Conservation (phyloP, 805 yeast genomes). For the Pichia eremophila region DNA sequence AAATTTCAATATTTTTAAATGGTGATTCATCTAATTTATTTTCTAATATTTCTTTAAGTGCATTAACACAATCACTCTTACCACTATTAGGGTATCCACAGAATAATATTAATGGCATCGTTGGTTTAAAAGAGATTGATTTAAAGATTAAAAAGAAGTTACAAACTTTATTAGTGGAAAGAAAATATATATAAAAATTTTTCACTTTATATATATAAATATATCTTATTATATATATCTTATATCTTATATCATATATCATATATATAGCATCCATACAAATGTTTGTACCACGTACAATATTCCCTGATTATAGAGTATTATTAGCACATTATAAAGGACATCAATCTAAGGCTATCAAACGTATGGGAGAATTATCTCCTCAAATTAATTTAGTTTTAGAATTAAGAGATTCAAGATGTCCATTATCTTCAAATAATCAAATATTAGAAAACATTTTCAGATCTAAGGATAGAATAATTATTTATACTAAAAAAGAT, state of each 20-base stretch:
- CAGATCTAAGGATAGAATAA: constrained; percentile 43
- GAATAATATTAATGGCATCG: constrained; percentile 77
- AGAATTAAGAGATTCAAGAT: constrained; percentile 83
- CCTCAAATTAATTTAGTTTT: constrained; percentile 75
- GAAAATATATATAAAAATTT: no score
- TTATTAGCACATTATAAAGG: constrained; percentile 78
- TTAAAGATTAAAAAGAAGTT: no score
- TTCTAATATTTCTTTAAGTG: constrained; percentile 41
- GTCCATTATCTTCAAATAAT: constrained; percentile 79
- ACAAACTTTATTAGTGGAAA: no score
- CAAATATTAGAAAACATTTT: constrained; percentile 63
- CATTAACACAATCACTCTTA: constrained; percentile 41
- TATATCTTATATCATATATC: no score
- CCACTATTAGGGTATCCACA: constrained; percentile 61
- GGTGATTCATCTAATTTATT: no score
- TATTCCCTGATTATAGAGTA: constrained; percentile 68
- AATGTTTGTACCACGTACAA: constrained; percentile 53
- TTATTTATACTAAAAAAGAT: constrained; percentile 74
- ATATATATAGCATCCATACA: no score
- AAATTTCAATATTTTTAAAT: no score
- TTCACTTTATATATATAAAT: no score
- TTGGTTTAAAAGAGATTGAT: no score
- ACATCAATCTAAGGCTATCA: constrained; percentile 76
- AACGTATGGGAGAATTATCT: constrained; percentile 53
- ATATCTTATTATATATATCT: no score